Evolutionary conservation across 306 rosid species (phyloP).

Genomic region (Pyrus communis): DNA sequence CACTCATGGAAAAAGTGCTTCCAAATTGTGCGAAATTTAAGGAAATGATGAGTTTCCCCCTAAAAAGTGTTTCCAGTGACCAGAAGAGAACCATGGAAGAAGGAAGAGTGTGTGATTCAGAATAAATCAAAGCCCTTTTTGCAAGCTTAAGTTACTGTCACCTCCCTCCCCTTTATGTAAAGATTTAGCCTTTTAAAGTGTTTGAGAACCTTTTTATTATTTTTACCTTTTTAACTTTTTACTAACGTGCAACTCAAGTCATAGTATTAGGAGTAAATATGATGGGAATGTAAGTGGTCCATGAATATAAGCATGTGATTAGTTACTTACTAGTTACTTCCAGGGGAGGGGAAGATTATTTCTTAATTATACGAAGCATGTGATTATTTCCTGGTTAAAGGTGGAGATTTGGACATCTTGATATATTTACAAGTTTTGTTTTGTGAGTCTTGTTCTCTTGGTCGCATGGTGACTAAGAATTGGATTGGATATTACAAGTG

Average conservation of each 20-base stretch:
- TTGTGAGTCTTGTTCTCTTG: background rate
- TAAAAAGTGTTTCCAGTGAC: background rate
- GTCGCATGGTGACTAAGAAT: background rate
- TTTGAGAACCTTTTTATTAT: background rate
- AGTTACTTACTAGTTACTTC: background rate
- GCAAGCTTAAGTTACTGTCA: constrained; percentile 24
- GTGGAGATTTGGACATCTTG: background rate
- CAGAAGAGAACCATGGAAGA: constrained; percentile 1
- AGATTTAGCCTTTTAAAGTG: constrained; percentile 22
- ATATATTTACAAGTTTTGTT: background rate
- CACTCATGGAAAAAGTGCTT: constrained; percentile 38
- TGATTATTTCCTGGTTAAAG: background rate
- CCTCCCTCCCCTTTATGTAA: constrained; percentile 7
- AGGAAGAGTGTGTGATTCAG: constrained; percentile 5
- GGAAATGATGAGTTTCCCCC: constrained; percentile 30
- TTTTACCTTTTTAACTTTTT: constrained; percentile 3
- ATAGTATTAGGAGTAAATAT: background rate
- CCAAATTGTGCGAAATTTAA: constrained; percentile 52
- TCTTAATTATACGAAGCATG: background rate
- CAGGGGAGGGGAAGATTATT: background rate
- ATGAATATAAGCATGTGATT: constrained; percentile 13
- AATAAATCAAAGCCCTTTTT: constrained; percentile 8
- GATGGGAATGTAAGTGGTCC: constrained; percentile 11
- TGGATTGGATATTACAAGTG: too few species aligned
- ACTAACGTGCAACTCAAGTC: constrained; percentile 10